Conservation (phyloP, 441 rosid species). For the Monsonia emarginata region DNA sequence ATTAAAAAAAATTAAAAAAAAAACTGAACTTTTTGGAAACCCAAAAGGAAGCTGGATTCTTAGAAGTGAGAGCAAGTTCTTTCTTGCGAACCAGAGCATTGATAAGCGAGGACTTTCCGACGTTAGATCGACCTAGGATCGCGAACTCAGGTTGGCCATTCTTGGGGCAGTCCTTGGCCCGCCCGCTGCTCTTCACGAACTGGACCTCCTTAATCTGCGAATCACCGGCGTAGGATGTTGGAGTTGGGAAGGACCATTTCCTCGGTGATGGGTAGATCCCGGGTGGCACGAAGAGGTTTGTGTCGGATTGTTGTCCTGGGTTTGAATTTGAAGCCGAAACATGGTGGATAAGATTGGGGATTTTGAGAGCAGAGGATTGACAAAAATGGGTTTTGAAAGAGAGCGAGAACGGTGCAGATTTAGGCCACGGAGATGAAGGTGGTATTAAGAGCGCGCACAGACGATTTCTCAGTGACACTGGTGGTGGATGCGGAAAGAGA, state of each 20-base stretch:
- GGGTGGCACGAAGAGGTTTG: constrained; percentile 51
- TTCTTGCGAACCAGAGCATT: constrained; percentile 70
- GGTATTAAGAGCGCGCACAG: constrained; percentile 19
- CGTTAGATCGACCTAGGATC: constrained; percentile 75
- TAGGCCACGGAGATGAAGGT: background rate
- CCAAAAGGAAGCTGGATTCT: constrained; percentile 52
- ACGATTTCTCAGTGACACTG: constrained; percentile 40
- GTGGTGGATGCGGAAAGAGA: background rate
- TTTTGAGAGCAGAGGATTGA: constrained; percentile 16
- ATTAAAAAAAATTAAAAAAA: background rate
- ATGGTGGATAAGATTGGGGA: constrained; percentile 15
- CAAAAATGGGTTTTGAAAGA: constrained; percentile 18
- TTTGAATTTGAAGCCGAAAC: constrained; percentile 33
- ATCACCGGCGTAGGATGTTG: constrained; percentile 77
- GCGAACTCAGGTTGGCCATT: constrained; percentile 77
- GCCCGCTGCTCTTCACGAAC: constrained; percentile 72
- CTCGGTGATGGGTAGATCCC: constrained; percentile 43
- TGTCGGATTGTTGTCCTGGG: constrained; percentile 28
- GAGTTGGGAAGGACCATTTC: constrained; percentile 66
- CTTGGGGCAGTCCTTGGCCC: constrained; percentile 77
- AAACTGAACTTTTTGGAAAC: background rate
- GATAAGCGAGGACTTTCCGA: constrained; percentile 84
- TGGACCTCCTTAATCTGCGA: constrained; percentile 72
- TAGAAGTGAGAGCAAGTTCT: constrained; percentile 84
- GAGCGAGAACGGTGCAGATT: constrained; percentile 15